Percentiles rank a stretch among this genome's conserved stretches.
phyloP scores from a whole-genome alignment of 2,329 filamentous ascomycete species.

The Cladosporium sp. region DNA sequence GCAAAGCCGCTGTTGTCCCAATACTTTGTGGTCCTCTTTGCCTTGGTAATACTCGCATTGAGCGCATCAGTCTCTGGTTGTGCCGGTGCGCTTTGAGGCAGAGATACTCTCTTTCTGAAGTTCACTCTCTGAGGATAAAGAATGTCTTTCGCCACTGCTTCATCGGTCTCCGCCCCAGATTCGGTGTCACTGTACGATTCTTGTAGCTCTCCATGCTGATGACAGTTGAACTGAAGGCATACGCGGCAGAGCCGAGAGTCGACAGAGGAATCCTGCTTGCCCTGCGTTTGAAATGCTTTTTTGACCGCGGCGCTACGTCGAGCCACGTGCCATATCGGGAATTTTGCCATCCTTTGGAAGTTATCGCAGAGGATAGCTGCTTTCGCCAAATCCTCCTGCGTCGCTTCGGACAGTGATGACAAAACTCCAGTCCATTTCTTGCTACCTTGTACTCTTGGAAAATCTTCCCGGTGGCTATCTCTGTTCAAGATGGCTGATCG shows the following conservation, averaged over 20 bases:
- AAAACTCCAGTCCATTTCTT: conserved; percentile 38
- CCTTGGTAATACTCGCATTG: neutral
- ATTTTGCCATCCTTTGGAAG: conserved; percentile 37
- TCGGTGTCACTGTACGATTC: conserved; percentile 31
- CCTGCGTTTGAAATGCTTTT: neutral
- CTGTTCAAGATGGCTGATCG: conserved; percentile 23
- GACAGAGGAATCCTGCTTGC: neutral
- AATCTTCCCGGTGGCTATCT: conserved; percentile 36
- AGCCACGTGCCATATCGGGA: conserved; percentile 46
- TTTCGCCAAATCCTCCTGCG: conserved; percentile 30
- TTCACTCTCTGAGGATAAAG: conserved; percentile 35
- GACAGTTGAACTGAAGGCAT: conserved; percentile 37
- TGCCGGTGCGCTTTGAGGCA: conserved; percentile 20
- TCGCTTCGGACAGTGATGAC: conserved; percentile 29
- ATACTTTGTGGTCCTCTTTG: conserved; percentile 4
- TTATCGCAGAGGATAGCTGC: conserved; percentile 40
- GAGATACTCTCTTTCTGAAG: conserved; percentile 30
- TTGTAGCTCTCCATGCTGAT: conserved; percentile 43
- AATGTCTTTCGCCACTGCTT: conserved; percentile 33
- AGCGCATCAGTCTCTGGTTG: conserved; percentile 12
- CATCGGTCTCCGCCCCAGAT: conserved; percentile 20
- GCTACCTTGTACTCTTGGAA: conserved; percentile 28
- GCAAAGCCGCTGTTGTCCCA: conserved; percentile 23
- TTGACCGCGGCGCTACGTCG: conserved; percentile 28
- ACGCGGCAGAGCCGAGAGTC: conserved; percentile 29